Evolutionary conservation across 2,329 filamentous ascomycete genomes (phyloP).

Genomic region (Simplicillium sp.): DNA sequence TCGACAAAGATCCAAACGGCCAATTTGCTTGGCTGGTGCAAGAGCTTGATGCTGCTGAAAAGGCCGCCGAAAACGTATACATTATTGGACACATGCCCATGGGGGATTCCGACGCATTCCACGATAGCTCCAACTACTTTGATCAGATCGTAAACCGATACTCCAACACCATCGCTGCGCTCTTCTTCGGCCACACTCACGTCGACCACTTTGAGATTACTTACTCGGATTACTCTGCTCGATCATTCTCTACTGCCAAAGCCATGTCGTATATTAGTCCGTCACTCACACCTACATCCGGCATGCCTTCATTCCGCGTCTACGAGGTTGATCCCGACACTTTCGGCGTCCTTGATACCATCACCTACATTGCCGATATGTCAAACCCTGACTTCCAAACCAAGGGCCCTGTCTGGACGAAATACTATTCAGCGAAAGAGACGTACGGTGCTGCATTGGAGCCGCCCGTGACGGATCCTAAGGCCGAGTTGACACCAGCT

Average conservation of each 20-base stretch:
- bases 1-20: constrained; percentile 39
- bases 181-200: constrained; percentile 51
- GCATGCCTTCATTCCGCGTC: constrained; percentile 47
- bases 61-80: constrained; percentile 41
- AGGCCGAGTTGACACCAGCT: constrained; percentile 39
- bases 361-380: constrained; percentile 45
- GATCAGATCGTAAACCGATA: constrained; percentile 46
- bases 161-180: constrained; percentile 39
- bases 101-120: constrained; percentile 40
- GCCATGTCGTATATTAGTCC: constrained; percentile 45
- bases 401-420: constrained; percentile 38
- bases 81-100: constrained; percentile 49
- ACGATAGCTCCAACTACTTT: constrained; percentile 40
- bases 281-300: constrained; percentile 44
- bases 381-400: constrained; percentile 30
- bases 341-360: constrained; percentile 43
- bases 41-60: constrained; percentile 44
- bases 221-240: constrained; percentile 37
- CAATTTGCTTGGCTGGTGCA: constrained; percentile 43
- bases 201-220: constrained; percentile 46
- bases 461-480: constrained; percentile 26
- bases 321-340: constrained; percentile 49
- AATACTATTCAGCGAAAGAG: constrained; percentile 47
- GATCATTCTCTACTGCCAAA: constrained; percentile 30
- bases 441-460: constrained; percentile 36